Conservation (phyloP, 192 early-diverging fungal species). For the Linnemannia elongata region DNA sequence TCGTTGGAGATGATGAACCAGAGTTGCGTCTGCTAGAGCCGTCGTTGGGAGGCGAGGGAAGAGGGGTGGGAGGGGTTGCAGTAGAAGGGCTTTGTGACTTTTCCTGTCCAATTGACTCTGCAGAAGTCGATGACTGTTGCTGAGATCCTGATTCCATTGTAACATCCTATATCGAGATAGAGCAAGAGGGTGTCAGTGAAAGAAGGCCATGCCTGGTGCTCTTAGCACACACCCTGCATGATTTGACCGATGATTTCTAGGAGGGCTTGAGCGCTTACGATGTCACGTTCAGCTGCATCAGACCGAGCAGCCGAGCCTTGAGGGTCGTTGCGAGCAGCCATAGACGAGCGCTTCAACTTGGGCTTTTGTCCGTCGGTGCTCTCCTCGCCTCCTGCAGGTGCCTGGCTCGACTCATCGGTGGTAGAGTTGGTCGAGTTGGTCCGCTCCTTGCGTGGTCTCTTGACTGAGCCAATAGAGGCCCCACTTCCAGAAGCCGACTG, state of each 20-base stretch:
- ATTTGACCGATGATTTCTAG: not conserved
- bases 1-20: constrained; percentile 7
- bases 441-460: constrained; percentile 39
- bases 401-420: not conserved
- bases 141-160: not conserved
- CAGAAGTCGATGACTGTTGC: not conserved
- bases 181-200: not conserved
- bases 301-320: not conserved
- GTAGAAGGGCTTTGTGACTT: not conserved
- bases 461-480: constrained; percentile 32
- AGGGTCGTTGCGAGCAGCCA: constrained; percentile 23
- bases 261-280: not conserved
- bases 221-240: not conserved
- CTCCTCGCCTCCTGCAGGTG: not conserved
- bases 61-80: constrained; percentile 34
- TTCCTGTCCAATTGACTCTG: not conserved
- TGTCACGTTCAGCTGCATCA: not conserved
- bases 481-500: constrained; percentile 7
- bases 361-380: constrained; percentile 10
- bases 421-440: not conserved
- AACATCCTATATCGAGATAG: not conserved
- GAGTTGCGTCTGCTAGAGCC: constrained; percentile 16
- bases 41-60: constrained; percentile 31
- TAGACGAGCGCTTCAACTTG: constrained; percentile 46
- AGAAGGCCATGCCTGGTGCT: too few relatives aligned